Evolutionary conservation across 176 grass and related monocot genomes (phyloP), one percentile per base, ranked within the genome.

Genomic region (Zea luxurians): DNA sequence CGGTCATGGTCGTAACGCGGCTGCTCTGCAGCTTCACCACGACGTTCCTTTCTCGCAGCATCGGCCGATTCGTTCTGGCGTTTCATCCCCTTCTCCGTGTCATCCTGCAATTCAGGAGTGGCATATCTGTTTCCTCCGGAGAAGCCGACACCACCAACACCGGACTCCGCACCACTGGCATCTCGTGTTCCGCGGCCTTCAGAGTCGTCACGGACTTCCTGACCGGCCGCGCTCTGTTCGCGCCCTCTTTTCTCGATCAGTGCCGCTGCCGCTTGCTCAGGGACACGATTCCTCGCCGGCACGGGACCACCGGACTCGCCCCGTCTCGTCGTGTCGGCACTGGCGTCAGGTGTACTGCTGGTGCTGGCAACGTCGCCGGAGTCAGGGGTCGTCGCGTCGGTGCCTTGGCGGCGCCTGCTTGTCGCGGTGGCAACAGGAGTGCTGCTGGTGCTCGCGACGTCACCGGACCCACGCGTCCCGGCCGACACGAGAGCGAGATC

Each of bases 371-470:
- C 42, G 8, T 66, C 63, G 15, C 63, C 42, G 42, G 66, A 68
- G 18, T 2, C 43, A 47, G 4, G 38, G 38, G 38, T 40, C 38
- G 16, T 6, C 37, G 17, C 52, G 18, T 59, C 55, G n/a, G 55
- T 2, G 16, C 7, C 37, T 21, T 74, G 71, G 4, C 52, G 71
- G 4, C 52, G 52, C 52, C 52, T 74, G 71, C 50, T 7, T 0
- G 15, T 38, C 1, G 50, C n/a, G 50, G 60, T 36, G 60, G 59
- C 59, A 8, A 27, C 37, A 17, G 13, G 64, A 8, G 37, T 17
- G 4, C 65, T 68, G 13, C 83, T 80, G 17, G 70, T 64, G 43
- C 63, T 52, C 4, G 65, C 76, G 55, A 17, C 62, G 6, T 75
- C 79, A 37, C 50, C 52, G 48, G 63, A 27, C 0, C 5, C 44